Conservation (phyloP, 2,329 filamentous ascomycete species). For the Penicillium sp. region DNA sequence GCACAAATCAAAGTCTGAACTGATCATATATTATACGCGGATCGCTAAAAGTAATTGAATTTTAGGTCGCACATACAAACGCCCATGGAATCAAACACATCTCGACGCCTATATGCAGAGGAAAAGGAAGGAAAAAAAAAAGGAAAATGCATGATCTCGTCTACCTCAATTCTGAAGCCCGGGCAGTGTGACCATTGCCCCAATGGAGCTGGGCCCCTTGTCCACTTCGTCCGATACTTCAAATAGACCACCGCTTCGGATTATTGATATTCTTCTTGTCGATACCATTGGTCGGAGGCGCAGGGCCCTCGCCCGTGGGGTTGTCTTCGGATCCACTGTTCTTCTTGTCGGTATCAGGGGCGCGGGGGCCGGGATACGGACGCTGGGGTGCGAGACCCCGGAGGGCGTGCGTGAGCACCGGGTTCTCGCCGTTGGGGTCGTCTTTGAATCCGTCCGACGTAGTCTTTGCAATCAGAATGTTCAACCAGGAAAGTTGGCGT, state of each 20-base stretch:
- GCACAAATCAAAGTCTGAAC: not conserved
- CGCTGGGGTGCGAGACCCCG: too few species aligned
- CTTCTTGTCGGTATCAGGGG: too few species aligned
- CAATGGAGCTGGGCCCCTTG: too few species aligned
- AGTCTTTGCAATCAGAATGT: not conserved
- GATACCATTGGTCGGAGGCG: too few species aligned
- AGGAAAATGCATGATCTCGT: not conserved
- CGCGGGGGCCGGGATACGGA: too few species aligned
- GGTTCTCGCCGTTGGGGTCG: too few species aligned
- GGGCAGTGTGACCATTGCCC: not conserved
- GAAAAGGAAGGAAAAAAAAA: not conserved
- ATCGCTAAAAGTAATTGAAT: not conserved
- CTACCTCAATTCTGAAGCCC: not conserved
- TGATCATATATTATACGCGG: not conserved
- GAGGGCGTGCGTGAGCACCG: too few species aligned
- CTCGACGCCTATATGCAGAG: too few species aligned
- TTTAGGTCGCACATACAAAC: not conserved
- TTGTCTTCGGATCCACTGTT: not conserved
- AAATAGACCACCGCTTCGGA: too few species aligned
- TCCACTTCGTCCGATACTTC: too few species aligned
- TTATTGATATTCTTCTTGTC: too few species aligned
- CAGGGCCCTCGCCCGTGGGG: not conserved
- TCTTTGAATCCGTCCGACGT: too few species aligned
- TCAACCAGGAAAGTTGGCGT: not conserved
- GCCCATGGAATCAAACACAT: not conserved